These are phyloP conservation scores for Cocos nucifera DNA, from an alignment of 176 grass and related monocot genomes.

Conservation along the genomic window DNA sequence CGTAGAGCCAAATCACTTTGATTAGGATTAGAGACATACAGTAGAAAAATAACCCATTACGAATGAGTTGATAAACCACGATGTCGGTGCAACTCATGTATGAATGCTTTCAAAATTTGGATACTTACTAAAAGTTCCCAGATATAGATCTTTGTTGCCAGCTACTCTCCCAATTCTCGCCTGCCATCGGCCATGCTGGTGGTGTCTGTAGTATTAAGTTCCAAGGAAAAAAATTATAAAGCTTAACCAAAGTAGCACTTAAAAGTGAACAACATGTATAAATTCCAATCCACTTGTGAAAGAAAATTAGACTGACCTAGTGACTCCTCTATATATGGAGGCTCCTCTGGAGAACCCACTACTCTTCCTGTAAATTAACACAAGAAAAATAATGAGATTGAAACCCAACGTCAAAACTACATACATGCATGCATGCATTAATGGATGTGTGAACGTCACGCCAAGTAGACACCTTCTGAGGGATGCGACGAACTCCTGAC, in stretches of 20 bases:
- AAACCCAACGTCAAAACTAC: neutral
- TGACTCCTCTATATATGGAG: slow-evolving; percentile 95
- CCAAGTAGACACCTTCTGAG: slow-evolving; percentile 54
- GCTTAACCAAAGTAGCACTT: too few species aligned
- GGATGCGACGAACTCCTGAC: slow-evolving; percentile 90
- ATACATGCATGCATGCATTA: slow-evolving; percentile 7
- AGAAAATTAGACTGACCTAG: slow-evolving; percentile 33
- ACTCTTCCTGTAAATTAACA: slow-evolving; percentile 47
- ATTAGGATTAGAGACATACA: too few species aligned
- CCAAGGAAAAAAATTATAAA: too few species aligned
- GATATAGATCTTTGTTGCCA: slow-evolving; percentile 96
- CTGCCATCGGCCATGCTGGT: slow-evolving; percentile 93
- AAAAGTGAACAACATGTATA: too few species aligned
- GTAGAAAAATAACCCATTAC: too few species aligned
- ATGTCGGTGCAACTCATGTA: too few species aligned
- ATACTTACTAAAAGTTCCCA: slow-evolving; percentile 81
- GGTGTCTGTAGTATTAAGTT: slow-evolving; percentile 46
- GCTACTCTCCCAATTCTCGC: slow-evolving; percentile 92
- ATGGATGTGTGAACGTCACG: slow-evolving; percentile 24
- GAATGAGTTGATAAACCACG: too few species aligned
- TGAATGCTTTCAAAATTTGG: neutral
- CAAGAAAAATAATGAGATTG: neutral
- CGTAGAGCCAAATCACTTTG: too few species aligned
- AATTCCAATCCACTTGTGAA: too few species aligned
- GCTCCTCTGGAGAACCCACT: slow-evolving; percentile 96